A percentile compares a stretch with the other conserved stretches of the same genome.
Evolutionary conservation across 768 basidiomycete genomes (phyloP).

Genomic region (Suillus hirtellus): DNA sequence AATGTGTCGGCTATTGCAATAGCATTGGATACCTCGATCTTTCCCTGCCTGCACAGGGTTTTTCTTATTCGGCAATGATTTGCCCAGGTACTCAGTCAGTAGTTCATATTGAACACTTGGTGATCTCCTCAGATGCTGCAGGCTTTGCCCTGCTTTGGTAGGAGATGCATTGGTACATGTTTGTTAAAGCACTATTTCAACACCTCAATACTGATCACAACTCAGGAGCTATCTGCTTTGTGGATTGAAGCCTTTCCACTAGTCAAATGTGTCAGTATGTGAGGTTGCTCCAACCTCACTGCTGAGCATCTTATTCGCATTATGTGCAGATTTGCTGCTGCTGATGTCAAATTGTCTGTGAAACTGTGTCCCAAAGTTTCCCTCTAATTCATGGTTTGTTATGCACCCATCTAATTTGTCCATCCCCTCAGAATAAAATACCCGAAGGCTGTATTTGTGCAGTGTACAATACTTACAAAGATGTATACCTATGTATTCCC

Average conservation of each 20-base stretch:
- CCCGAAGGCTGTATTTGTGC: too few relatives aligned
- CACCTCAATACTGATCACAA: neutral
- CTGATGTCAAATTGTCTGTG: neutral
- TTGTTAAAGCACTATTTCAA: neutral
- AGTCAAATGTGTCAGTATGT: neutral
- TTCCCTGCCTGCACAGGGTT: neutral
- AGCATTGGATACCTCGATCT: neutral
- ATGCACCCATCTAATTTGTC: neutral
- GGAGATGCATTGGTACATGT: neutral
- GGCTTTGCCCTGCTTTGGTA: too few relatives aligned
- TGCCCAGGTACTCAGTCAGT: neutral
- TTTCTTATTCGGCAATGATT: neutral
- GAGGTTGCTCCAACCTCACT: neutral
- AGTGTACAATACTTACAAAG: too few relatives aligned
- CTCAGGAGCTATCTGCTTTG: neutral
- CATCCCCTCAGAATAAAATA: neutral
- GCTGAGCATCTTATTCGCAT: neutral
- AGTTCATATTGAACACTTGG: neutral
- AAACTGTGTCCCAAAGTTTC: neutral
- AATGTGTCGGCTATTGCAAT: neutral
- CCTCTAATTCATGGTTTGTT: neutral
- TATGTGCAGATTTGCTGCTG: neutral
- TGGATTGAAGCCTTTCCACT: neutral
- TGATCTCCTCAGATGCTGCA: neutral
- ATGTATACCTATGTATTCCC: too few relatives aligned